Evolutionary conservation across 768 basidiomycete genomes (phyloP), one percentile per base, ranked within the genome.

Genomic region (Terana coerulea): DNA sequence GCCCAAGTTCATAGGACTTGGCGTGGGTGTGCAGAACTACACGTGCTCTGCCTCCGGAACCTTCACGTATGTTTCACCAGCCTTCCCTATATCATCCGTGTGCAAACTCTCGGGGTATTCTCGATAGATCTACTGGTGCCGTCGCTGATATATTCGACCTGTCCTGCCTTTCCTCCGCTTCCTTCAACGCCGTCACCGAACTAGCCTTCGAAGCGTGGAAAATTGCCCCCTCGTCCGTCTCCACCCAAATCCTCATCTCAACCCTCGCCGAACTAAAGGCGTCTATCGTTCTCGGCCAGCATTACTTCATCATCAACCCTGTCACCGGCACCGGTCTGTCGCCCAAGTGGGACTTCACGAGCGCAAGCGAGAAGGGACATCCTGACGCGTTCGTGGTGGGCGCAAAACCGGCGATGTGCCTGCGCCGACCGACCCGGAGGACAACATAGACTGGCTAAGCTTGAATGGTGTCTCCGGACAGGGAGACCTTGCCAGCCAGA

Each of bases 301-400:
- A 86, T 57, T 84, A 76, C 70, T 87, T 82, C 63, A 69, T 80
- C 30, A 61, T 69, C 1, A 77, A 77, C 61, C 68, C 75, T 4
- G 57, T 70, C 48, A 65, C 71, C 4, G 75, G 72, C 4, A 62
- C 63, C 3, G 76, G 75, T 14, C 67, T 69, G 49, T 61, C 62
- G 31, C 80, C 84, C 1, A 72, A 76, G 56, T 80, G 81, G 75
- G 84, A 84, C 63, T 79, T 80, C 66, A 73, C 75, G 10, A 70
- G 72, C 5, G 65, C 65, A 15, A 71, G 68, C n/a, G 65, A 68
- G 15, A 61, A 65, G 31, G 75, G 74, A 5, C 71, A 78, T 49
- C 47, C 70, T 0, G 59, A 74, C 33, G 77, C 77, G 3, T 81
- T 70, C 53, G 75, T 78, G 22, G 61, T 79, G 26, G 80, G 65